phyloP scores from a whole-genome alignment of 2,329 filamentous ascomycete species.

The Harringtonia lauricola region DNA sequence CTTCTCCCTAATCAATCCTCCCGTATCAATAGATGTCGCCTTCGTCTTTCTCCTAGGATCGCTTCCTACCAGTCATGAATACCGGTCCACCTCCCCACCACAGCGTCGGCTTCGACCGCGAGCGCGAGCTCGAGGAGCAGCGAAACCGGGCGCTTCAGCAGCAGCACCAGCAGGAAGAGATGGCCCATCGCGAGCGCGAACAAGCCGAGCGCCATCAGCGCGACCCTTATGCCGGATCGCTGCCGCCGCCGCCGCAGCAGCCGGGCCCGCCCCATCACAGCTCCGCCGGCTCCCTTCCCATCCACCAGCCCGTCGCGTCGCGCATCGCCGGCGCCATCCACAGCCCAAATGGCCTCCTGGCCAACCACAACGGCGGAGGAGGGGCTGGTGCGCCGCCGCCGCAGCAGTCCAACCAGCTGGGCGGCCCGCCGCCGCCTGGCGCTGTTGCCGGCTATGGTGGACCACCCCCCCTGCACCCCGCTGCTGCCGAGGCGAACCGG shows the following conservation, averaged over 20 bases:
- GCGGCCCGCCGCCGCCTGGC: constrained; percentile 33
- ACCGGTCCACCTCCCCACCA: constrained; percentile 28
- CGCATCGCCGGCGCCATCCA: constrained; percentile 74
- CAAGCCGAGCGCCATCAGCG: constrained; percentile 50
- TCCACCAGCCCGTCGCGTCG: constrained; percentile 89
- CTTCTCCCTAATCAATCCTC: not conserved
- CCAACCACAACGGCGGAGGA: constrained; percentile 47
- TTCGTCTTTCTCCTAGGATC: not conserved
- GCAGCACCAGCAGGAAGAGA: constrained; percentile 33
- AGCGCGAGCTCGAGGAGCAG: constrained; percentile 35
- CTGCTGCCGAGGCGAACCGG: constrained; percentile 31
- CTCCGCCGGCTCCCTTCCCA: constrained; percentile 75
- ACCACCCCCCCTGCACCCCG: constrained; percentile 33
- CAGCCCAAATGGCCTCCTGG: constrained; percentile 79
- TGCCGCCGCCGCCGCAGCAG: constrained; percentile 24
- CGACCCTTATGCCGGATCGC: constrained; percentile 38
- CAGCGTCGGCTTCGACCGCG: constrained; percentile 34
- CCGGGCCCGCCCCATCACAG: constrained; percentile 67
- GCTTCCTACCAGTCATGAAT: constrained; percentile 26
- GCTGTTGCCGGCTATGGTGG: constrained; percentile 41
- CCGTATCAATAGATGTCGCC: constrained; percentile 6
- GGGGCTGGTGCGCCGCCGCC: constrained; percentile 25
- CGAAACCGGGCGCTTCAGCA: constrained; percentile 31
- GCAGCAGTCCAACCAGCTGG: constrained; percentile 39
- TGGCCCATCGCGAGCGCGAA: constrained; percentile 39